Percentiles rank a stretch among this genome's conserved stretches.
Evolutionary conservation across 768 basidiomycete genomes (phyloP).

Genomic region (Russula ochroleuca): DNA sequence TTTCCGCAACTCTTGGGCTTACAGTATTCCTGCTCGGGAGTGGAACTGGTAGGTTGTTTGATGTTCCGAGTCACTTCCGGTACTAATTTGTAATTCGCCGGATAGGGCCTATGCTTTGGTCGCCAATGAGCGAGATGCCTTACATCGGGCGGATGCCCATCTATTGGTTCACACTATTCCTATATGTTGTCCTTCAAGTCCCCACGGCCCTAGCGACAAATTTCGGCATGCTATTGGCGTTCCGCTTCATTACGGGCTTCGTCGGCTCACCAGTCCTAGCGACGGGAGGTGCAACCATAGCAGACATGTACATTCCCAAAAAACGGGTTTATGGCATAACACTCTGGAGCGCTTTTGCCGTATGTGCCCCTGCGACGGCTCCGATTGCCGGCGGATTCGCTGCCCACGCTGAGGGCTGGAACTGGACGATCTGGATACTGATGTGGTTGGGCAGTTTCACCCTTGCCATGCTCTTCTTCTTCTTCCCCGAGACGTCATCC

Average conservation of each 20-base stretch:
- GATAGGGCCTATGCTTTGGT: conserved; percentile 29
- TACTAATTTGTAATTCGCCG: conserved; percentile 26
- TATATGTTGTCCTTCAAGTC: conserved; percentile 36
- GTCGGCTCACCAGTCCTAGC: conserved; percentile 36
- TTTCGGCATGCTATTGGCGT: conserved; percentile 34
- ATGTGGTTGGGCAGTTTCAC: conserved; percentile 35
- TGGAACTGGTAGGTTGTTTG: conserved; percentile 25
- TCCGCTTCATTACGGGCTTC: conserved; percentile 39
- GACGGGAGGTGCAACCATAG: conserved; percentile 34
- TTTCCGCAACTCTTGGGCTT: conserved; percentile 34
- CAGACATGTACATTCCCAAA: conserved; percentile 30
- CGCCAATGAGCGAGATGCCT: conserved; percentile 37
- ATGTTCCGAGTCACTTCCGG: neutral
- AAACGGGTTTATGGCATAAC: conserved; percentile 31
- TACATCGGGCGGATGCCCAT: conserved; percentile 35
- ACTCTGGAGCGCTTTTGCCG: conserved; percentile 32
- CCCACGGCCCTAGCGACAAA: conserved; percentile 35
- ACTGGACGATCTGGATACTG: conserved; percentile 37
- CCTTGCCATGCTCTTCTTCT: conserved; percentile 31
- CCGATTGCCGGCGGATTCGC: conserved; percentile 38
- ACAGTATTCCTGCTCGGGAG: conserved; percentile 32
- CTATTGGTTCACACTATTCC: conserved; percentile 34
- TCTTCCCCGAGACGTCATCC: conserved; percentile 35
- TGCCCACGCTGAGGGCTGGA: conserved; percentile 34
- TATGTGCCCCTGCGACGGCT: conserved; percentile 32